phyloP scores from a whole-genome alignment of 2,329 filamentous ascomycete genomes.

The Sarocladium oryzae region DNA sequence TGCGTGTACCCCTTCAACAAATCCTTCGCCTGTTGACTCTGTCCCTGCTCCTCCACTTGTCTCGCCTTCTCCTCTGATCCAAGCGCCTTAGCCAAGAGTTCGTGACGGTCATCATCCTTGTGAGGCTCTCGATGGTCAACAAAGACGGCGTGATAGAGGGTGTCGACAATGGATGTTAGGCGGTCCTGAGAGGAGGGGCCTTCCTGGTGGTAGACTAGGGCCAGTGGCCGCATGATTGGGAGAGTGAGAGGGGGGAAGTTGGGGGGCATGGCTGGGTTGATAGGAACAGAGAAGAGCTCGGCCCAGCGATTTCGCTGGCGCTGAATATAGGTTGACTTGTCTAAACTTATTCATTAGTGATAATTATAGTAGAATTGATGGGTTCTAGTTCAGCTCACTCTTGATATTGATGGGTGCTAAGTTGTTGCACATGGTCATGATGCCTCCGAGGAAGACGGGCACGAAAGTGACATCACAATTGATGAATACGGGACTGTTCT shows the following conservation, averaged over 20 bases:
- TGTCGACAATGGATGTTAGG: conserved; percentile 23
- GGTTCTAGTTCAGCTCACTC: conserved; percentile 19
- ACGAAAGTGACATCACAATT: conserved; percentile 25
- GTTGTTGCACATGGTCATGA: conserved; percentile 32
- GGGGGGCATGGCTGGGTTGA: conserved; percentile 21
- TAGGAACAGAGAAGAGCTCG: conserved; percentile 26
- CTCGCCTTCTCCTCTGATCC: conserved; percentile 18
- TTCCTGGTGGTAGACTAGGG: conserved; percentile 18
- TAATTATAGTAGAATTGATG: not conserved
- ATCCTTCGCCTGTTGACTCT: conserved; percentile 20
- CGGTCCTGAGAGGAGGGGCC: conserved; percentile 13
- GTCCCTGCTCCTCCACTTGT: conserved; percentile 19
- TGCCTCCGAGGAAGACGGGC: conserved; percentile 31
- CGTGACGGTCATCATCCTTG: conserved; percentile 20
- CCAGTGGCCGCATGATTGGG: conserved; percentile 27
- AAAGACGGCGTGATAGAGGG: conserved; percentile 27
- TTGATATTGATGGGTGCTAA: conserved; percentile 29
- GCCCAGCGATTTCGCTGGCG: conserved; percentile 27
- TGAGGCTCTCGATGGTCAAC: conserved; percentile 21
- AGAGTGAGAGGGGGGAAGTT: conserved; percentile 31
- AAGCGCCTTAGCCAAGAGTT: conserved; percentile 20
- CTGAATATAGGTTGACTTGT: conserved; percentile 32
- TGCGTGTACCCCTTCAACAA: conserved; percentile 27
- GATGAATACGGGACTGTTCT: conserved; percentile 26
- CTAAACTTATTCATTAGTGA: conserved; percentile 15